These are phyloP conservation scores for Endocarpon pusillum DNA, from an alignment of 495 filamentous ascomycete species.

Conservation along the genomic window DNA sequence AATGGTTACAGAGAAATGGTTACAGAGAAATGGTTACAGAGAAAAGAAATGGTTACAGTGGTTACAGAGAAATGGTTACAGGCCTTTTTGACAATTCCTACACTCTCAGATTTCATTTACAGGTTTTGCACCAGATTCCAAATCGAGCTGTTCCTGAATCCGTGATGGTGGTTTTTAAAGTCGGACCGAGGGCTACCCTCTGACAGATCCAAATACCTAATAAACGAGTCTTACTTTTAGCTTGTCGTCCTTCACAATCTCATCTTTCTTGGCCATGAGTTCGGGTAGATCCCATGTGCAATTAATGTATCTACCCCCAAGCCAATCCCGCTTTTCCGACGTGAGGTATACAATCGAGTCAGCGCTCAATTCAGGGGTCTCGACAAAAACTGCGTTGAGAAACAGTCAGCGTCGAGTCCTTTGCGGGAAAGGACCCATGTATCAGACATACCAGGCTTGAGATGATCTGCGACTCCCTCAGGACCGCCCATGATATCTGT, in stretches of 20 bases:
- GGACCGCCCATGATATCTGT: constrained; percentile 20
- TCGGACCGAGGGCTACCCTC: no score
- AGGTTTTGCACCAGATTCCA: no score
- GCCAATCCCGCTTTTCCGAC: constrained; percentile 20
- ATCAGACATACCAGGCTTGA: constrained; percentile 1
- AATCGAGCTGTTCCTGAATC: no score
- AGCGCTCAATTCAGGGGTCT: constrained; percentile 19
- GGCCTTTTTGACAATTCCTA: no score
- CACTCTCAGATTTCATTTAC: no score
- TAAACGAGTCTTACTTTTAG: constrained; percentile 25
- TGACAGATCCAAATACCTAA: no score
- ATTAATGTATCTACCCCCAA: constrained; percentile 21
- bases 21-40: no score
- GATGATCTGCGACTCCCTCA: constrained; percentile 2
- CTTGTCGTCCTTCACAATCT: constrained; percentile 22
- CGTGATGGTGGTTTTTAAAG: no score
- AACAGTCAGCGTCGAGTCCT: constrained; percentile 5
- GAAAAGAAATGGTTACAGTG: no score
- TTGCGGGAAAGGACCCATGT: constrained; percentile 10
- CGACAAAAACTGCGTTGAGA: constrained; percentile 6
- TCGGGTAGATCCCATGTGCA: constrained; percentile 29
- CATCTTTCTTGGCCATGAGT: constrained; percentile 21
- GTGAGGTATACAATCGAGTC: constrained; percentile 21
- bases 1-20: no score
- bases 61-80: no score